phyloP scores from a whole-genome alignment of 225 moss, liverwort and hornwort species.

The Pleurozium schreberi region DNA sequence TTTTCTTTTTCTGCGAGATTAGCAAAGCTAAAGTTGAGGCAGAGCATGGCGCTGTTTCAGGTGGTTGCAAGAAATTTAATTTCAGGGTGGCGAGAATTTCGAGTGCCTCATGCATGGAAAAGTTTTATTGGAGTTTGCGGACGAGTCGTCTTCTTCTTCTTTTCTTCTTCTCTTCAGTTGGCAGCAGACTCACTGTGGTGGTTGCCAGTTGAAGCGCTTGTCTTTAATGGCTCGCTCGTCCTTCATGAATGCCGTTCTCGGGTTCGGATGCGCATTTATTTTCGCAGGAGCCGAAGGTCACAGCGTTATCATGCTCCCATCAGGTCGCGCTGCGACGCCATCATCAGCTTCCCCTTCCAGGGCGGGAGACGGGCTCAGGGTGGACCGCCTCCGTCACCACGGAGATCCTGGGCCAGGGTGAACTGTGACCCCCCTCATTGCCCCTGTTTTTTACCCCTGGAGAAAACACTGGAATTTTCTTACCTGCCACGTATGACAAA shows the following conservation, averaged over 20 bases:
- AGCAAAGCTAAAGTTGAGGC: too few relatives aligned
- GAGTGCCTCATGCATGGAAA: background rate
- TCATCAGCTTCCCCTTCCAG: background rate
- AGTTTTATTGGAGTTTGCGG: background rate
- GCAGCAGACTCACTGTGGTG: background rate
- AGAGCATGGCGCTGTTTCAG: background rate
- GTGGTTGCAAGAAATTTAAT: too few relatives aligned
- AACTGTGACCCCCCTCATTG: too few relatives aligned
- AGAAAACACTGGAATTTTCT: too few relatives aligned
- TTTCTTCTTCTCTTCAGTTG: background rate
- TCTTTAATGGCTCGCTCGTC: background rate
- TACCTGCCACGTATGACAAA: too few relatives aligned
- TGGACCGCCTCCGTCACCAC: background rate
- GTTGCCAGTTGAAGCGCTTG: background rate
- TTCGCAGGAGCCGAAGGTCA: background rate
- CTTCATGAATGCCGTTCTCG: background rate
- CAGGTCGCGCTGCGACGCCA: background rate
- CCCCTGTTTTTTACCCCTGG: too few relatives aligned
- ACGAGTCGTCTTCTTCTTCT: background rate
- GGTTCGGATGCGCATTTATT: background rate
- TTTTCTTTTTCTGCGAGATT: background rate
- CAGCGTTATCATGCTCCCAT: background rate
- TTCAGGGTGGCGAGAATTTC: too few relatives aligned
- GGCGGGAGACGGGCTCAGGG: background rate
- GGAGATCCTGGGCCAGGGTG: background rate